Percentiles rank a stretch among this genome's conserved stretches.
These are phyloP conservation scores for Cercophora samala DNA, from an alignment of 495 filamentous ascomycete species.

Conservation along the genomic window DNA sequence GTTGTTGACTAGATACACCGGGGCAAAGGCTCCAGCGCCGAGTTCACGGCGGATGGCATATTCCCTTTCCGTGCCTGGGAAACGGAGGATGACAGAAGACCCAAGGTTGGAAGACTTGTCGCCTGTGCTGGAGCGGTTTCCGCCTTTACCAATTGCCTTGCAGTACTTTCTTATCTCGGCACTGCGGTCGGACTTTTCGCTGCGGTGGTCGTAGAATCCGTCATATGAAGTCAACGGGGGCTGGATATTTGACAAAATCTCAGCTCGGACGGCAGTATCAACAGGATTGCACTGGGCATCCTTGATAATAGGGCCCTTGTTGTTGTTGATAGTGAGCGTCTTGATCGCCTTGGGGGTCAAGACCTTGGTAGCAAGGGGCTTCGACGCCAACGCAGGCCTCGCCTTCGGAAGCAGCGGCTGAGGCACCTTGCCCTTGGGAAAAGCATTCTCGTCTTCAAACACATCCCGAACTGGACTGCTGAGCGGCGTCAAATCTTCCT, in stretches of 20 bases:
- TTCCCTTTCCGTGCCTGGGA: conserved; percentile 55
- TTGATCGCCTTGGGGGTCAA: conserved; percentile 21
- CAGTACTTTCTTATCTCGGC: conserved; percentile 75
- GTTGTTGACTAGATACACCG: conserved; percentile 87
- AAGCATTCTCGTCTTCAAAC: conserved; percentile 38
- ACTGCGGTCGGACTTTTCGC: conserved; percentile 56
- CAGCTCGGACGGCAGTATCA: conserved; percentile 65
- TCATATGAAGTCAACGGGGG: conserved; percentile 68
- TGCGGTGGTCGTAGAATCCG: conserved; percentile 70
- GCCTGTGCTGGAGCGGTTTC: conserved; percentile 50
- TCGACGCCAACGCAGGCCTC: conserved; percentile 21
- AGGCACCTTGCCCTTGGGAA: conserved; percentile 39
- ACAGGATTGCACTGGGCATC: conserved; percentile 86
- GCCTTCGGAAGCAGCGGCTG: conserved; percentile 47
- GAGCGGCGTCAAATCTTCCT: conserved; percentile 51
- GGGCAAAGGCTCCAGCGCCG: conserved; percentile 88
- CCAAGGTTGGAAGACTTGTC: conserved; percentile 59
- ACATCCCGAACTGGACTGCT: conserved; percentile 71
- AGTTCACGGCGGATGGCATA: conserved; percentile 86
- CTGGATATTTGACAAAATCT: conserved; percentile 67
- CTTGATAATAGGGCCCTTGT: conserved; percentile 64
- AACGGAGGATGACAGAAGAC: conserved; percentile 59
- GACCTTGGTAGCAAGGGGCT: conserved; percentile 24
- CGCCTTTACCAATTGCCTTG: conserved; percentile 61
- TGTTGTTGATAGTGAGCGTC: conserved; percentile 10